Base-by-base conservation (phyloP, 2,329 filamentous ascomycete genomes). In the Coleophoma eucalyptorum region DNA sequence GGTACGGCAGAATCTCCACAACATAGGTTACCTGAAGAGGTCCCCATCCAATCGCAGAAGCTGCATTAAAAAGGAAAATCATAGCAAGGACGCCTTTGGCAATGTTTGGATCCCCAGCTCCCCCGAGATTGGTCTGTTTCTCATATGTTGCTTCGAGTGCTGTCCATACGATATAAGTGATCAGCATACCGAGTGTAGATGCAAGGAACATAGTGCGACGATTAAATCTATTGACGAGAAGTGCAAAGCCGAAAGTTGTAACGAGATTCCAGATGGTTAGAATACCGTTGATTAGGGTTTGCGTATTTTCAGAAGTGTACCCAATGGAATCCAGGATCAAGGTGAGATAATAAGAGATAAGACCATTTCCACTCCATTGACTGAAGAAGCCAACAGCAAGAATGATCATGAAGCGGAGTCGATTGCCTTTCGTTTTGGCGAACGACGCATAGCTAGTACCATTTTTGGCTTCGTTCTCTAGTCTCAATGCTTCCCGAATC, bases 401-500 rank as follows among this genome's bases (percentile, higher is more conserved):
- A 19, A 56, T 56, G n/a, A 57, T 56, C 18, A 53, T 57, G 13
- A 60, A 57, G 20, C 58, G 49, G 18, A 50, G 47, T 18, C 56
- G 43, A 40, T 61, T 60, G 12, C 58, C 58, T 33, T 50, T 56
- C 13, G 55, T 60, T 31, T 58, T 52, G 47, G 56, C 55, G 45
- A 60, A 59, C 2, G 52, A 50, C 18, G 53, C 10, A 26, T 56
- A 62, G 7, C 45, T 53, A 16, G 51, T 55, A 6, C 53, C 70
- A 74, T 33, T 73, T 75, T 20, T 70, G 64, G 48, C 37, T 48
- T 57, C 52, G 16, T 43, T 47, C 35, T 61, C 59, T 12, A 59
- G 16, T 5, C 46, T 32, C 20, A 60, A 26, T 3, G 58, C 55
- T 32, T 50, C 50, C 10, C 45, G 43, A n/a, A 61, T 61, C 45